Conservation (phyloP, 164 flowering plant species). For the Chimonanthus salicifolius region DNA sequence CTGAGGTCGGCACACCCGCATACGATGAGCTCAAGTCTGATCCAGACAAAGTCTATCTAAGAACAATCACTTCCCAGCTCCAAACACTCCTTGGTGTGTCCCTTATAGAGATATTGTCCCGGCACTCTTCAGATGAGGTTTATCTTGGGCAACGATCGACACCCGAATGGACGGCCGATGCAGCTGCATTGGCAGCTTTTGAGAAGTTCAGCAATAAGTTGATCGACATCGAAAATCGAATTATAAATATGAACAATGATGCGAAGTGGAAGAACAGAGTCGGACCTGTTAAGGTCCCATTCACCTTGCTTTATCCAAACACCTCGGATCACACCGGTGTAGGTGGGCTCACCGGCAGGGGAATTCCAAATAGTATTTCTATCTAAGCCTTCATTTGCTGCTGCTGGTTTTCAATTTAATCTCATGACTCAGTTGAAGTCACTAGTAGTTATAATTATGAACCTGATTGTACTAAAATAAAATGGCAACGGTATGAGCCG, state of each 20-base stretch:
- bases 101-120: conserved; percentile 69
- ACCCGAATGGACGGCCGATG: conserved; percentile 63
- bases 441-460: too few relatives aligned
- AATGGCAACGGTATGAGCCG: too few relatives aligned
- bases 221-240: conserved; percentile 47
- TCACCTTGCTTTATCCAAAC: conserved; percentile 71
- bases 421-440: too few relatives aligned
- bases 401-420: not conserved
- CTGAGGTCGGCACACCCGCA: conserved; percentile 61
- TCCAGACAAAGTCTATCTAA: conserved; percentile 58
- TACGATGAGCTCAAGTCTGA: conserved; percentile 49
- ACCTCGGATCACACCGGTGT: conserved; percentile 45
- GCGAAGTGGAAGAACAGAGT: conserved; percentile 44
- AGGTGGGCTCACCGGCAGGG: conserved; percentile 70
- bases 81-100: conserved; percentile 74
- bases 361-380: conserved; percentile 85
- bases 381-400: conserved; percentile 23
- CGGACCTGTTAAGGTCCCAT: conserved; percentile 75
- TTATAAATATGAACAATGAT: conserved; percentile 45
- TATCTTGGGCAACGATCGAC: conserved; percentile 72
- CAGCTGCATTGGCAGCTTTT: conserved; percentile 45
- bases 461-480: too few relatives aligned
- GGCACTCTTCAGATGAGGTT: conserved; percentile 73
- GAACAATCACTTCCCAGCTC: conserved; percentile 64
- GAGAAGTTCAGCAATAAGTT: conserved; percentile 45